Evolutionary conservation across 345 rosid genomes (phyloP), one percentile per base, ranked within the genome.

Genomic region (Populus davidiana): DNA sequence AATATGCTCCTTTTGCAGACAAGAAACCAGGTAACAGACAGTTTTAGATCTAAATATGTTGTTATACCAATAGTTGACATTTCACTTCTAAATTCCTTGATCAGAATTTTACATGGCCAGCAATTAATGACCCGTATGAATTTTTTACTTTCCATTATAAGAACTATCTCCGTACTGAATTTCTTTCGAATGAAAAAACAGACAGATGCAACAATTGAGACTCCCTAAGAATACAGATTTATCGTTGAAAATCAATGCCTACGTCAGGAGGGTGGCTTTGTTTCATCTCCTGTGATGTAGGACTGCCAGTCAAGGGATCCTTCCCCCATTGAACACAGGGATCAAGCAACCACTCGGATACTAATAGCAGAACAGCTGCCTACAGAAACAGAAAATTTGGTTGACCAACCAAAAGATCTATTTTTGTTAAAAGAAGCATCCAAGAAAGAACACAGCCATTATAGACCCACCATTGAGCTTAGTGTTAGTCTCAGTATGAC

Each of bases 361-460:
- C 63, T 59, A 3, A 10, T n/a, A 65, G 77, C 71, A 72, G 50
- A 78, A 66, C 12, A 79, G 7, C 74, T 27, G 35, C 56, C 68
- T 33, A 47, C 41, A 44, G 33, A n/a, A 70, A 68, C 59, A 18
- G 25, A 78, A 65, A 68, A 69, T 41, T 65, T 14, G 54, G 81
- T 75, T 84, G 85, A 81, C 80, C 29, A 69, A 75, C 78, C 78
- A 77, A 77, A 49, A 41, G 67, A 69, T 47, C 38, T 56, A 62
- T 23, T 71, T 74, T 74, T 50, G 29, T 70, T 79, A 67, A 70
- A 71, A 62, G 54, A 81, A 77, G 56, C 73, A 80, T 80, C 80
- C 39, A 52, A 66, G 67, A 73, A 38, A 76, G 77, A 73, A 69
- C 65, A 78, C 73, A 68, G 50, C 44, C 38, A 59, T 70, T 38